Base-by-base conservation (phyloP, 2,329 filamentous ascomycete genomes). In the Sporothrix schenckii region DNA sequence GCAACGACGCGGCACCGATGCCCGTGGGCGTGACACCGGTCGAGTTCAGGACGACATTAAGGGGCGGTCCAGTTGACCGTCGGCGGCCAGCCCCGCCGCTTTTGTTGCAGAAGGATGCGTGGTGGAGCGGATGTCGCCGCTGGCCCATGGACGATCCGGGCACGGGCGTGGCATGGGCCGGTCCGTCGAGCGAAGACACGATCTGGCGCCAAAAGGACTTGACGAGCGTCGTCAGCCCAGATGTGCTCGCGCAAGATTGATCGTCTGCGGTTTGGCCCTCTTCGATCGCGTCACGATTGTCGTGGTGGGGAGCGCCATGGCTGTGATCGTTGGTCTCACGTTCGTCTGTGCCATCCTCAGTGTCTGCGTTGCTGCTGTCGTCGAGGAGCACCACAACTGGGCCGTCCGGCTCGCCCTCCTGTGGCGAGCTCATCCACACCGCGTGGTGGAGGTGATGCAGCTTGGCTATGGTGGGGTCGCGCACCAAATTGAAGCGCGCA, bases 401-500 rank as follows among this genome's bases (percentile, higher is more conserved):
- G 34, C 66, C 44, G 39, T 72, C 69, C 47, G 70, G 54, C 49
- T 61, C 56, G 34, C 44, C 56, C 6, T 68, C 71, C 9, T 75
- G 70, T 41, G 79, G 77, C 24, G 52, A 79, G 79, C 74, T n/a
- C 79, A 71, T 94, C 85, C 53, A 97, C 80, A 97, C 92, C 66
- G 97, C 83, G 73, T 89, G 86, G 70, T 91, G 78, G 6, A 80
- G 73, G 47, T 80, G 78, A 66, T 80, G 79, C 53, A 80, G 74
- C 73, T 78, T 80, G 39, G 77, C 77, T 0, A 79, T 72, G 16
- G 79, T 84, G 4, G 87, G 80, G 76, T 97, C 92, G 61, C 91
- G 88, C 34, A 94, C 84, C 39, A 92, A 87, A 11, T 89, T 91
- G 78, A 97, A 97, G 70, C 94, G 90, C 16, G 93, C 92, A 79